A percentile compares a stretch with the other conserved stretches of the same genome.
Conservation (phyloP, 768 basidiomycete genomes). For the Rubroboletus pulcherrimus region DNA sequence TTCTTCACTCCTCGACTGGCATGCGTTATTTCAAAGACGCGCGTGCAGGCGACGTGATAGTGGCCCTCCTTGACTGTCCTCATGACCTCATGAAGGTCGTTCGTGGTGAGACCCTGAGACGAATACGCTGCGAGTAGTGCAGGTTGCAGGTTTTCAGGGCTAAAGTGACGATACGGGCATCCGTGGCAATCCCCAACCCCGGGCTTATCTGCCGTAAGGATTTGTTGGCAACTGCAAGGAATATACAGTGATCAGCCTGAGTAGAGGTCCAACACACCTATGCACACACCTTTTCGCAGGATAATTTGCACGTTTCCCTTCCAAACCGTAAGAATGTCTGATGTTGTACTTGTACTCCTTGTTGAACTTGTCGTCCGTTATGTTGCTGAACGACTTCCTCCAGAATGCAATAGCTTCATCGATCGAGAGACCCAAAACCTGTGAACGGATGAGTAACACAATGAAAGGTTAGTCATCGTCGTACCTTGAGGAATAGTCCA, state of each 20-base stretch:
- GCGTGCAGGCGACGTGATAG: slow-evolving; percentile 94
- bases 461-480: slow-evolving; percentile 1
- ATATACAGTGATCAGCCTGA: not conserved
- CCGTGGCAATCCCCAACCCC: slow-evolving; percentile 70
- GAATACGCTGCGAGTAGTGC: slow-evolving; percentile 70
- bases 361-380: slow-evolving; percentile 94
- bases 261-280: not conserved
- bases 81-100: slow-evolving; percentile 82
- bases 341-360: slow-evolving; percentile 98
- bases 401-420: slow-evolving; percentile 94
- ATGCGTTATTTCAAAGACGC: slow-evolving; percentile 95
- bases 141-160: slow-evolving; percentile 74
- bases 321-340: slow-evolving; percentile 89
- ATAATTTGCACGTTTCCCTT: slow-evolving; percentile 94
- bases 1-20: slow-evolving; percentile 65
- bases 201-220: slow-evolving; percentile 69
- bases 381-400: slow-evolving; percentile 75
- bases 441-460: slow-evolving; percentile 1
- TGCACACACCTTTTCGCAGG: slow-evolving; percentile 75
- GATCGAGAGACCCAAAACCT: slow-evolving; percentile 90
- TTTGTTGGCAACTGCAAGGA: slow-evolving; percentile 77
- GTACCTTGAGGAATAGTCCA: slow-evolving; percentile 91
- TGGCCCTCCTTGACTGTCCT: slow-evolving; percentile 72
- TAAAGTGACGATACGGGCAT: slow-evolving; percentile 91
- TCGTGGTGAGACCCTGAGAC: slow-evolving; percentile 55